Evolutionary conservation across 306 rosid genomes (phyloP).

Genomic region (Delonix regia): DNA sequence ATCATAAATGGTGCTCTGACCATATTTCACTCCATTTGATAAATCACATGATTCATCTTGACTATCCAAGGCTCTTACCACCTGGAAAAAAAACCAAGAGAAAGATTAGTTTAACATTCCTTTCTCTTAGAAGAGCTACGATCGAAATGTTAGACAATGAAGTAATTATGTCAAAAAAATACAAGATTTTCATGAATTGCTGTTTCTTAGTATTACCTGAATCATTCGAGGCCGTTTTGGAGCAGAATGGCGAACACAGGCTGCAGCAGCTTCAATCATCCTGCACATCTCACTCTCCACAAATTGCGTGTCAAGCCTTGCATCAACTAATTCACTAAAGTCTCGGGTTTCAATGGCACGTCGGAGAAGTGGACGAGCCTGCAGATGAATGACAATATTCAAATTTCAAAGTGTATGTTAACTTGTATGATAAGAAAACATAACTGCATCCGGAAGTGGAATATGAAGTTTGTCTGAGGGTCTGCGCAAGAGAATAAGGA

Average conservation of each 20-base stretch:
- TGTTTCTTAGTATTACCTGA: slow-evolving; percentile 64
- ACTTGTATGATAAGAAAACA: slow-evolving; percentile 2
- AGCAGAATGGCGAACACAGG: slow-evolving; percentile 91
- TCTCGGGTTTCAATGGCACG: slow-evolving; percentile 70
- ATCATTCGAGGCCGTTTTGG: slow-evolving; percentile 87
- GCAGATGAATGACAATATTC: slow-evolving; percentile 28
- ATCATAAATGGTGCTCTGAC: slow-evolving; percentile 79
- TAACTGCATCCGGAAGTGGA: not conserved
- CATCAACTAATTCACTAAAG: slow-evolving; percentile 61
- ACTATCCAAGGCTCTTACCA: slow-evolving; percentile 78
- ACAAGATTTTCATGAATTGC: not conserved
- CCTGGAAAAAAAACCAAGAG: slow-evolving; percentile 53
- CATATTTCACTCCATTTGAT: slow-evolving; percentile 85
- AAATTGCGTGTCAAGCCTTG: slow-evolving; percentile 64
- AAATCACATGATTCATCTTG: slow-evolving; percentile 69
- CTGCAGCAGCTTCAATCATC: slow-evolving; percentile 96
- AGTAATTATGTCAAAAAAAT: not conserved
- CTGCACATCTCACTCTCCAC: slow-evolving; percentile 70
- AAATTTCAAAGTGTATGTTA: slow-evolving; percentile 4
- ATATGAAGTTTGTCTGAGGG: not conserved
- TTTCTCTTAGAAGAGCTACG: not conserved
- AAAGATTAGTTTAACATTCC: not conserved
- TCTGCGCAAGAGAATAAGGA: not conserved
- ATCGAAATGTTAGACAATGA: slow-evolving; percentile 1
- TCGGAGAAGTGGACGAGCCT: slow-evolving; percentile 91